Conservation (phyloP, 2,329 filamentous ascomycete species). For the Tolypocladium paradoxum region DNA sequence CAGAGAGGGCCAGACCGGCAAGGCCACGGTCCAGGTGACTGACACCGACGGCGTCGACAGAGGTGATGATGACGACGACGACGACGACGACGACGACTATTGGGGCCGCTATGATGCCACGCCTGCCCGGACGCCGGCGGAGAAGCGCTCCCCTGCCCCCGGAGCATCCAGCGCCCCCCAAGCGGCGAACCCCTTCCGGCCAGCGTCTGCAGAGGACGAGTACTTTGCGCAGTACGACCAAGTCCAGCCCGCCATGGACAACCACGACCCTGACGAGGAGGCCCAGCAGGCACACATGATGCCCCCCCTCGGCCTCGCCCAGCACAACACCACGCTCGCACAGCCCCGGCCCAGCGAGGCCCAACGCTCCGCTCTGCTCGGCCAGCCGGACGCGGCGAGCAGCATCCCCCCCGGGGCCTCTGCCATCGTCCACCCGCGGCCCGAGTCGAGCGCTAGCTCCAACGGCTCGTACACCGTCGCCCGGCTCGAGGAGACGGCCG, state of each 20-base stretch:
- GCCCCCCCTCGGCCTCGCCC: constrained; percentile 20
- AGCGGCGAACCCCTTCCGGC: constrained; percentile 8
- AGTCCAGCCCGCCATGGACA: constrained; percentile 72
- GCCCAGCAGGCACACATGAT: constrained; percentile 19
- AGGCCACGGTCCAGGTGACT: constrained; percentile 7
- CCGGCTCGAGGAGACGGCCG: constrained; percentile 45
- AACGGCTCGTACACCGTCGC: constrained; percentile 49
- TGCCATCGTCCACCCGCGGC: constrained; percentile 44
- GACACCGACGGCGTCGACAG: constrained; percentile 6
- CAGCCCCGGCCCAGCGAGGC: not conserved
- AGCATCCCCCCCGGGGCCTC: constrained; percentile 9
- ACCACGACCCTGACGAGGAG: constrained; percentile 69
- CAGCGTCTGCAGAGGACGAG: constrained; percentile 44
- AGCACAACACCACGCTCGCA: constrained; percentile 18
- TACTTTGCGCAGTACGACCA: constrained; percentile 70
- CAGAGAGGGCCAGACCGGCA: constrained; percentile 18
- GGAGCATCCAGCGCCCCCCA: constrained; percentile 11
- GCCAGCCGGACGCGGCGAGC: not conserved
- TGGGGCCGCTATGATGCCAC: constrained; percentile 71
- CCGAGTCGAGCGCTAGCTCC: constrained; percentile 47
- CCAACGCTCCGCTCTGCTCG: not conserved
- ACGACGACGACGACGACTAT: constrained; percentile 67
- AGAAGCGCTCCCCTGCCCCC: constrained; percentile 53
- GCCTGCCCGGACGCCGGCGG: constrained; percentile 51
- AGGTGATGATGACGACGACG: constrained; percentile 21